phyloP scores from a whole-genome alignment of 257 asterid species.

The Agastache rugosa region DNA sequence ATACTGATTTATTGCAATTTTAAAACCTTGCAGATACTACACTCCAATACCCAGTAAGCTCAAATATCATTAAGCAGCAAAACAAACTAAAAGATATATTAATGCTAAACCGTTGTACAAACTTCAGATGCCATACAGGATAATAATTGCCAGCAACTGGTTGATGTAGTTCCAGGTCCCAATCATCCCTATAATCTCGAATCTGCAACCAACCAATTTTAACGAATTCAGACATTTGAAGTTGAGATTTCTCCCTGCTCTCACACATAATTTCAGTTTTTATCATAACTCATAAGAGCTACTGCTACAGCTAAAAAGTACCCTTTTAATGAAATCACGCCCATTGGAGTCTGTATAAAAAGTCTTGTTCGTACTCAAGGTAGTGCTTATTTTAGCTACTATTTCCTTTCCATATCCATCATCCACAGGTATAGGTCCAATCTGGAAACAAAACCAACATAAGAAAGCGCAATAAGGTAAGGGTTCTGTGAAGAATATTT shows the following conservation, averaged over 20 bases:
- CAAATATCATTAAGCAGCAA: slow-evolving; percentile 28
- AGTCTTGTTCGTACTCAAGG: slow-evolving; percentile 64
- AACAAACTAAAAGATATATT: slow-evolving; percentile 7
- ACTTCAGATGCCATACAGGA: slow-evolving; percentile 59
- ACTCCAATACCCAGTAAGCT: slow-evolving; percentile 16
- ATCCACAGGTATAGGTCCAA: slow-evolving; percentile 70
- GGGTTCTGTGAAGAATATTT: slow-evolving; percentile 29
- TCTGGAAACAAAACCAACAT: slow-evolving; percentile 42
- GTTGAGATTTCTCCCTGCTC: slow-evolving; percentile 16
- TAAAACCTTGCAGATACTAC: slow-evolving; percentile 5
- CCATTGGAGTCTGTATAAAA: slow-evolving; percentile 89
- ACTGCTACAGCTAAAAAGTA: slow-evolving; percentile 37
- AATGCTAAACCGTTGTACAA: slow-evolving; percentile 30
- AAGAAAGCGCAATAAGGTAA: slow-evolving; percentile 26
- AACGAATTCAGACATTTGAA: slow-evolving; percentile 17
- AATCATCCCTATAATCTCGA: slow-evolving; percentile 69
- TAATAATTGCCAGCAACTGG: slow-evolving; percentile 84
- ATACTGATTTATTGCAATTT: slow-evolving; percentile 6
- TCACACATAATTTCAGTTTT: not conserved
- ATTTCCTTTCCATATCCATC: slow-evolving; percentile 83
- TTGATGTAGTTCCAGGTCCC: slow-evolving; percentile 75
- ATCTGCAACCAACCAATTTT: slow-evolving; percentile 50
- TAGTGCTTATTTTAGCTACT: slow-evolving; percentile 63
- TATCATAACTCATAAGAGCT: slow-evolving; percentile 23
- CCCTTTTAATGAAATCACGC: slow-evolving; percentile 84